Percentiles rank a stretch among this genome's conserved stretches.
These are phyloP conservation scores for Suillus discolor DNA, from an alignment of 768 basidiomycete species.

Conservation along the genomic window DNA sequence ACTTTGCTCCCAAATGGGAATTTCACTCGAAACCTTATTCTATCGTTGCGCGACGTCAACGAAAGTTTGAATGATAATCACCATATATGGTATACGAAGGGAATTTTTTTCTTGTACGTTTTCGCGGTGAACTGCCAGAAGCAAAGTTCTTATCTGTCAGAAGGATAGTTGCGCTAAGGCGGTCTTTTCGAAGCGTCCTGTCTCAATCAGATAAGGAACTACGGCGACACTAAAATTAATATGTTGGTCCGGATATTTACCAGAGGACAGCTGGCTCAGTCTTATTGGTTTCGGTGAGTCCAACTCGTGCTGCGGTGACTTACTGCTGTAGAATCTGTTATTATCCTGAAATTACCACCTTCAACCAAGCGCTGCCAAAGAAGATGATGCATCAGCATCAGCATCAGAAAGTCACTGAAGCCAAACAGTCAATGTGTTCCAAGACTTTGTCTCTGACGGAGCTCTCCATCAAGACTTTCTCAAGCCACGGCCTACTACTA, in stretches of 20 bases:
- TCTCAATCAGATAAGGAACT: conserved; percentile 20
- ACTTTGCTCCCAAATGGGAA: conserved; percentile 12
- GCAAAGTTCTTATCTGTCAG: conserved; percentile 9
- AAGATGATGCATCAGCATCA: too few relatives aligned
- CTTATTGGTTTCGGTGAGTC: not conserved
- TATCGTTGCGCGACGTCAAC: conserved; percentile 23
- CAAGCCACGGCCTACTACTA: not conserved
- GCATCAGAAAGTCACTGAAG: not conserved
- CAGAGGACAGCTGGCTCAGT: not conserved
- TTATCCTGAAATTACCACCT: not conserved
- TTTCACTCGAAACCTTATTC: conserved; percentile 13
- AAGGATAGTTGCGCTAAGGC: conserved; percentile 23
- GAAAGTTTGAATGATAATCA: conserved; percentile 22
- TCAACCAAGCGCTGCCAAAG: not conserved
- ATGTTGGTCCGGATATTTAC: not conserved
- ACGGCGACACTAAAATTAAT: not conserved
- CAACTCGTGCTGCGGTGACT: not conserved
- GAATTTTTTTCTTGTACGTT: conserved; percentile 12
- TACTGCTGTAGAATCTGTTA: not conserved
- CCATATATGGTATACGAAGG: conserved; percentile 17
- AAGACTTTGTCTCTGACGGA: not conserved
- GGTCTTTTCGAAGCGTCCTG: conserved; percentile 11
- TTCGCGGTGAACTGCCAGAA: conserved; percentile 17
- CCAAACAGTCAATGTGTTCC: not conserved
- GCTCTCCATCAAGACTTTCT: not conserved